Evolutionary conservation across 2,329 filamentous ascomycete genomes (phyloP).

Genomic region (Cadophora sp.): DNA sequence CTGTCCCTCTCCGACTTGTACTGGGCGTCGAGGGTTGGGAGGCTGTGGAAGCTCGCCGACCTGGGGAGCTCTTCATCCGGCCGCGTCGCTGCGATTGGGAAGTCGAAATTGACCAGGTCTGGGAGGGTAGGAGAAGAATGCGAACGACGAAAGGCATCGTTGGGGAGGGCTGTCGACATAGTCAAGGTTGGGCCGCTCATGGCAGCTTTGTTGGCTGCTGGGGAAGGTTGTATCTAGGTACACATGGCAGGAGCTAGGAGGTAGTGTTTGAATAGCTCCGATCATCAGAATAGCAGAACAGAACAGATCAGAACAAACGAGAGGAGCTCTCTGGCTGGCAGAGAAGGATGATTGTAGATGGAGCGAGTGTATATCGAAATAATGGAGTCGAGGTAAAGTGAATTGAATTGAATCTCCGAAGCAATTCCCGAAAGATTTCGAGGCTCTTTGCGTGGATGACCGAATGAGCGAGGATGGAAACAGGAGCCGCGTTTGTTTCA

Average conservation of each 20-base stretch:
- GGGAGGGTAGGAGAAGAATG: slow-evolving; percentile 44
- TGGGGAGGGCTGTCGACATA: slow-evolving; percentile 41
- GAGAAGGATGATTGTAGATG: slow-evolving; percentile 13
- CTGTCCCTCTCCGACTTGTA: slow-evolving; percentile 34
- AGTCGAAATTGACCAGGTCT: slow-evolving; percentile 39
- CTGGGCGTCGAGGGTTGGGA: slow-evolving; percentile 49
- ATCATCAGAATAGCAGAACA: slow-evolving; percentile 23
- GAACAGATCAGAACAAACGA: slow-evolving; percentile 36
- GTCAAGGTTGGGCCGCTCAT: slow-evolving; percentile 43
- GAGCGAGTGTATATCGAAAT: slow-evolving; percentile 17
- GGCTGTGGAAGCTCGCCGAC: slow-evolving; percentile 63
- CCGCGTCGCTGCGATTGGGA: slow-evolving; percentile 31
- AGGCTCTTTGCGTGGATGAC: slow-evolving; percentile 8
- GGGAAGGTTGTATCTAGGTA: slow-evolving; percentile 30
- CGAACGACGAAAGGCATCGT: slow-evolving; percentile 42
- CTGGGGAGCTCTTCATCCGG: slow-evolving; percentile 50
- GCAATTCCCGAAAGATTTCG: slow-evolving; percentile 4
- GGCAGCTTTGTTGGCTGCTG: slow-evolving; percentile 32
- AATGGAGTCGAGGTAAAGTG: not conserved
- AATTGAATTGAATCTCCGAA: slow-evolving; percentile 12
- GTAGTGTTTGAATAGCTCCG: not conserved
- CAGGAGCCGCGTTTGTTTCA: slow-evolving; percentile 28
- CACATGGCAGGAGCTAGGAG: slow-evolving; percentile 35
- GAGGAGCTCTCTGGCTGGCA: slow-evolving; percentile 27
- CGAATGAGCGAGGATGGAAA: slow-evolving; percentile 19